Base-by-base conservation (phyloP, 352 stramenopile genomes). In the Globisporangium solare region DNA sequence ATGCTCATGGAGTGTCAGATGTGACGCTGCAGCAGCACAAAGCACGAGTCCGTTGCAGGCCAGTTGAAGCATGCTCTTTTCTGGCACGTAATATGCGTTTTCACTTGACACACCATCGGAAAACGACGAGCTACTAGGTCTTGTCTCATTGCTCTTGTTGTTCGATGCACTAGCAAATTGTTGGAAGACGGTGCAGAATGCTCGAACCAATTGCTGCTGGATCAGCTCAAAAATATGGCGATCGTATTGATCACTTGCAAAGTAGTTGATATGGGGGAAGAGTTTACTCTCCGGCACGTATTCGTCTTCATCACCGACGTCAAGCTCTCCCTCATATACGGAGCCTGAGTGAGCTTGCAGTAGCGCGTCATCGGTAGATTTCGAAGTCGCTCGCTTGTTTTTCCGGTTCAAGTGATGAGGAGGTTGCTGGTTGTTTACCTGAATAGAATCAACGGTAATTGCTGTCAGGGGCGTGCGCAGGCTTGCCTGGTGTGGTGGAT, bases 1-100 rank as follows among this genome's bases (percentile, higher is more conserved):
- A 20, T 74, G 66, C 14, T 88, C 78, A 0, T 65, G 3, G 17
- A 88, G 58, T n/a, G 58, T 63, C 48, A 89, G 68, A 40, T 83
- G 66, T 18, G 74, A 76, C 37, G 78, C 79, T 4, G 82, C 74
- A 15, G 76, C 71, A n/a, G 80, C 73, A 41, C 72, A 84, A 11
- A 89, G 31, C 18, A 92, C 78, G 18, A 92, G 78, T 2, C 79
- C 83, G 45, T 92, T 92, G 70, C 79, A 87, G 8, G 79, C 83
- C 31, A 92, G 64, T 43, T 89, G 78, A 2, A 92, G 69, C 40
- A 84, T 83, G 22, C 66, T 83, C 58, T 88, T 88, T 56, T 86
- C 76, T 1, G 82, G 82, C 12, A 88, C 56, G 54, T 92, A 90
- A 54, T 76, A 61, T 61, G 74, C 64, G 32, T 73, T 64, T 54